These are phyloP conservation scores for Aspergillus glaucus DNA, from an alignment of 2,329 filamentous ascomycete genomes.

Conservation along the genomic window DNA sequence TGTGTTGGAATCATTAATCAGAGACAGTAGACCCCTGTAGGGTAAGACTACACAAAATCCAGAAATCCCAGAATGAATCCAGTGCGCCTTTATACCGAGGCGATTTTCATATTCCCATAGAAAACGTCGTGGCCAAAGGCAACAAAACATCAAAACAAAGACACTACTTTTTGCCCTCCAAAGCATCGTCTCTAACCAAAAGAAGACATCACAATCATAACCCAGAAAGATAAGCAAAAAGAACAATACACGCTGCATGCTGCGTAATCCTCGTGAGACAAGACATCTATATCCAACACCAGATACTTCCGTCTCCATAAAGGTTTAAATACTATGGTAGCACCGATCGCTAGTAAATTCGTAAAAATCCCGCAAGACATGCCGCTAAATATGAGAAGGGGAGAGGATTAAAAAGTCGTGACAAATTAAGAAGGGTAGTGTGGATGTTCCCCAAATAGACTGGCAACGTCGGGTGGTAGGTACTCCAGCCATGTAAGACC, in stretches of 20 bases:
- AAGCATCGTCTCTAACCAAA: not conserved
- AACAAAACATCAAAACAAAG: not conserved
- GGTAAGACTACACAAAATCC: too few species aligned
- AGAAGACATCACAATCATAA: not conserved
- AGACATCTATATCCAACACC: not conserved
- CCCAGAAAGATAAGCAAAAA: not conserved
- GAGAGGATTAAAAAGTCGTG: not conserved
- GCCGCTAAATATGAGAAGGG: too few species aligned
- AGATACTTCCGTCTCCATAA: not conserved
- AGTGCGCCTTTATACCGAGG: too few species aligned
- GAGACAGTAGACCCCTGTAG: too few species aligned
- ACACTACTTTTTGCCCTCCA: not conserved
- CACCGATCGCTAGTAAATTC: too few species aligned
- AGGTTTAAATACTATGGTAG: too few species aligned
- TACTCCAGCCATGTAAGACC: constrained; percentile 73
- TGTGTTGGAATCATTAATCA: too few species aligned
- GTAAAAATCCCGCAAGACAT: too few species aligned
- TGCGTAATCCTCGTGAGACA: not conserved
- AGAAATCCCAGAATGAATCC: not conserved
- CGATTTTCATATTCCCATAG: not conserved
- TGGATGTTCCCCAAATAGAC: constrained; percentile 44
- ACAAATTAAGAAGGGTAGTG: constrained; percentile 14
- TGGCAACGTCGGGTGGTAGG: constrained; percentile 59
- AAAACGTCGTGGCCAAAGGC: not conserved
- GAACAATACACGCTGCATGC: not conserved